phyloP scores from a whole-genome alignment of 2,329 filamentous ascomycete species.

The Diaporthe caulivora region DNA sequence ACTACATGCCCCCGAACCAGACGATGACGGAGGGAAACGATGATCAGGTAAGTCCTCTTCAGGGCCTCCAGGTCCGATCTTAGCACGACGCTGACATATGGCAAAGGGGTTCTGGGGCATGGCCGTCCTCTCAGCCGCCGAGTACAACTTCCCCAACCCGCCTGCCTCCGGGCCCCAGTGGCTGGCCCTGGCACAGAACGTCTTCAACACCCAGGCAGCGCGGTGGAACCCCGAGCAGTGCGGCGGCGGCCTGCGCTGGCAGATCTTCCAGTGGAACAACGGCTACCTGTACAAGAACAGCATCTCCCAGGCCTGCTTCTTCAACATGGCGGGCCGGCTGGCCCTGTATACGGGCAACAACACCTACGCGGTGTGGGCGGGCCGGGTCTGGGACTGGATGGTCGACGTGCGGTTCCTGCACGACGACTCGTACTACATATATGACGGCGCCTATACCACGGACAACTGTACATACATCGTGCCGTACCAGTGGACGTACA shows the following conservation, averaged over 20 bases:
- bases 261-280: constrained; percentile 83
- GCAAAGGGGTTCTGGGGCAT: constrained; percentile 73
- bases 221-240: constrained; percentile 79
- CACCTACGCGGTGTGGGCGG: constrained; percentile 81
- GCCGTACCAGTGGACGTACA: constrained; percentile 77
- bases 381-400: constrained; percentile 77
- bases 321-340: constrained; percentile 69
- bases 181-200: constrained; percentile 78
- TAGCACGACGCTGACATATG: background rate
- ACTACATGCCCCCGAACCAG: constrained; percentile 81
- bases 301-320: constrained; percentile 61
- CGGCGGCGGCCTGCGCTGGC: constrained; percentile 80
- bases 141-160: constrained; percentile 73
- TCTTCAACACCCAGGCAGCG: constrained; percentile 80
- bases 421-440: constrained; percentile 64
- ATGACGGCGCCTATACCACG: constrained; percentile 67
- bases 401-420: constrained; percentile 66
- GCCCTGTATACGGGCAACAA: constrained; percentile 77
- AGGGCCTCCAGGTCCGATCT: too few species aligned
- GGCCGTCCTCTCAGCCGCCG: constrained; percentile 75
- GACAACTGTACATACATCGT: constrained; percentile 70
- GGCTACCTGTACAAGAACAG: constrained; percentile 70
- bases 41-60: constrained; percentile 60
- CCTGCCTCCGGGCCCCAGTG: constrained; percentile 67
- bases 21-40: constrained; percentile 77